Conservation (phyloP, 2,329 filamentous ascomycete species). For the Apiospora koreana region DNA sequence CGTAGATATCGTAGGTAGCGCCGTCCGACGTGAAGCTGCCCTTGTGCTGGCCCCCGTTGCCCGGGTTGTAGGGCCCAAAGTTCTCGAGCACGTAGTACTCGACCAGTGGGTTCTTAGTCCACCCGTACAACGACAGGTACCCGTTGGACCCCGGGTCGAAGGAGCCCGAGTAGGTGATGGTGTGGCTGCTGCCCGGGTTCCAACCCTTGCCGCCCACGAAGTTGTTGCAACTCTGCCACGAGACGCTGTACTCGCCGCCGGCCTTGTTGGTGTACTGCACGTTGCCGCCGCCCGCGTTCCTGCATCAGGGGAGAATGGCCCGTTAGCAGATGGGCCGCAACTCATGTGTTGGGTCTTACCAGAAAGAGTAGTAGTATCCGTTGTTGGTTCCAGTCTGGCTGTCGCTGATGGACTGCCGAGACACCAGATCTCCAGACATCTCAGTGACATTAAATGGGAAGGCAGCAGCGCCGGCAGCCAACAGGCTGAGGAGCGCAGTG, state of each 20-base stretch:
- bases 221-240: constrained; percentile 47
- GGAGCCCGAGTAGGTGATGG: constrained; percentile 6
- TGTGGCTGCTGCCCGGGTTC: constrained; percentile 28
- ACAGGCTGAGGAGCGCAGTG: background rate
- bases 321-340: too few species aligned
- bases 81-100: constrained; percentile 38
- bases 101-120: constrained; percentile 39
- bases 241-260: constrained; percentile 42
- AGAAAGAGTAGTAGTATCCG: constrained; percentile 11
- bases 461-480: background rate
- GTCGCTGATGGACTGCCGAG: constrained; percentile 6
- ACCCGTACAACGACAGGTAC: constrained; percentile 38
- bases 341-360: background rate
- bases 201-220: constrained; percentile 54
- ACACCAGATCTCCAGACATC: background rate
- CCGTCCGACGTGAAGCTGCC: constrained; percentile 35
- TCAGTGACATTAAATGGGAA: constrained; percentile 7
- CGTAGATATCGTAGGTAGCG: constrained; percentile 37
- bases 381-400: constrained; percentile 9
- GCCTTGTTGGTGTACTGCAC: constrained; percentile 10
- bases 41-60: constrained; percentile 34
- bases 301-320: too few species aligned
- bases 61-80: constrained; percentile 45
- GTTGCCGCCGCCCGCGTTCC: constrained; percentile 9
- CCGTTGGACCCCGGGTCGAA: constrained; percentile 20